These are phyloP conservation scores for Bacidia rubella DNA, from an alignment of 495 filamentous ascomycete genomes.

Conservation along the genomic window DNA sequence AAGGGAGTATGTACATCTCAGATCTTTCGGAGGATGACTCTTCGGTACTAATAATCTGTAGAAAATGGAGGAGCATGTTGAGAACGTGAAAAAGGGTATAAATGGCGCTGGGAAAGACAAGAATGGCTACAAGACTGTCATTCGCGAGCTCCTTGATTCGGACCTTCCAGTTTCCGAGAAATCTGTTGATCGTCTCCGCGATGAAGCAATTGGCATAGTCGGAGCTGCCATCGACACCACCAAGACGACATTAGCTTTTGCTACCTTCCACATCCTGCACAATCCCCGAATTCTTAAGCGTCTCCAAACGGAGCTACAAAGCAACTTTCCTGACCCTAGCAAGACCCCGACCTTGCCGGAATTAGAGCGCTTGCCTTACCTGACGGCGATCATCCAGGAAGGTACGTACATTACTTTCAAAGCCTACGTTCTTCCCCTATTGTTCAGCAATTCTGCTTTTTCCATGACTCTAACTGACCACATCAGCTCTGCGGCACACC, in stretches of 20 bases:
- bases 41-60: not conserved
- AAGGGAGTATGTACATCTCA: not conserved
- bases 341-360: conserved; percentile 21
- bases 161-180: conserved; percentile 16
- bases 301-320: conserved; percentile 7
- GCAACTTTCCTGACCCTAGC: conserved; percentile 15
- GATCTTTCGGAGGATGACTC: not conserved
- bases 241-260: not conserved
- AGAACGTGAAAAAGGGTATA: not conserved
- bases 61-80: not conserved
- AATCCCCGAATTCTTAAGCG: not conserved
- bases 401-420: not conserved
- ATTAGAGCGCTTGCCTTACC: conserved; percentile 14
- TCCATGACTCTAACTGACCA: not conserved
- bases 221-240: conserved; percentile 13
- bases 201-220: conserved; percentile 21
- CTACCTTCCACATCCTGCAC: conserved; percentile 10
- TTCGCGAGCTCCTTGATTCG: conserved; percentile 19
- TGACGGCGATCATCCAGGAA: conserved; percentile 14
- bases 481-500: conserved; percentile 21
- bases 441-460: not conserved
- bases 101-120: not conserved
- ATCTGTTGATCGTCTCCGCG: conserved; percentile 14
- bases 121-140: conserved; percentile 20
- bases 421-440: no score